A percentile compares a stretch with the other conserved stretches of the same genome.
Evolutionary conservation across 805 yeast species (phyloP).

Genomic region (Lachancea meyersii): DNA sequence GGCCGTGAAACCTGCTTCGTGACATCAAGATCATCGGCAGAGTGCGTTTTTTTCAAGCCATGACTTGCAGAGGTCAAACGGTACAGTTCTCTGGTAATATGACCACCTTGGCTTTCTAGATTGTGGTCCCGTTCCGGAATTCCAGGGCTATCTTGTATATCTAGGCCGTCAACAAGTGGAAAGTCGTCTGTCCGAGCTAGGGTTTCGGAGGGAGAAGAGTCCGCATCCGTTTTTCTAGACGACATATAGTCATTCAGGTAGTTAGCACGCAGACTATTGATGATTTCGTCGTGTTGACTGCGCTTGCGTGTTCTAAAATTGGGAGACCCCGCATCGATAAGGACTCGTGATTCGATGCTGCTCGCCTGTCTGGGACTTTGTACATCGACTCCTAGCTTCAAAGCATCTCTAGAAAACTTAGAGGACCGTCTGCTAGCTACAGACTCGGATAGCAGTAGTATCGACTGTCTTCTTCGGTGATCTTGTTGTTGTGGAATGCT

Average conservation of each 20-base stretch:
- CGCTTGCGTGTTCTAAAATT: conserved; percentile 25
- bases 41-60: conserved; percentile 13
- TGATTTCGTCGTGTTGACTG: conserved; percentile 26
- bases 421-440: conserved; percentile 13
- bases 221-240: conserved; percentile 1
- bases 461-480: conserved; percentile 16
- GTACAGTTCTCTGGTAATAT: conserved; percentile 35
- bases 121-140: conserved; percentile 13
- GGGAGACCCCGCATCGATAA: conserved; percentile 29
- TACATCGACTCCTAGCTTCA: neutral
- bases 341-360: conserved; percentile 22
- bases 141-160: conserved; percentile 5
- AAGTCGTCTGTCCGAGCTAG: neutral
- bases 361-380: conserved; percentile 11
- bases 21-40: conserved; percentile 26
- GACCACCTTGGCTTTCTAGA: conserved; percentile 31
- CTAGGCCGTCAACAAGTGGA: neutral
- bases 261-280: conserved; percentile 29
- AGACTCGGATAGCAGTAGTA: conserved; percentile 14
- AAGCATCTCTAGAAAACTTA: neutral
- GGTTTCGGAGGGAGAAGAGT: neutral
- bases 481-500: conserved; percentile 10
- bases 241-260: conserved; percentile 19
- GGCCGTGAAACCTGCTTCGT: conserved; percentile 34
- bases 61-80: conserved; percentile 17